Evolutionary conservation across 306 rosid genomes (phyloP).

Genomic region (Cicer yamashitae): DNA sequence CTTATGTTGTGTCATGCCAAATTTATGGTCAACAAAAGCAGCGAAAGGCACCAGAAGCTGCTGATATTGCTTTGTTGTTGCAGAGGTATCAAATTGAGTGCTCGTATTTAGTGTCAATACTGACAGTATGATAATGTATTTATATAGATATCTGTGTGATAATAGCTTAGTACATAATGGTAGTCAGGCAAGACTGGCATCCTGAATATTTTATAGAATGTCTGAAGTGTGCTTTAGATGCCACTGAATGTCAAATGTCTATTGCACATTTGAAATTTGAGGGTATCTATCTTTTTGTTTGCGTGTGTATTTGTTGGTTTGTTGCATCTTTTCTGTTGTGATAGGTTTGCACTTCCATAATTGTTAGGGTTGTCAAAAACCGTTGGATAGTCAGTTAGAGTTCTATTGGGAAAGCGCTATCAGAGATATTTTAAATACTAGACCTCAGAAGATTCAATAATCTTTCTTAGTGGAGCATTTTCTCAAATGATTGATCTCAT

Average conservation of each 20-base stretch:
- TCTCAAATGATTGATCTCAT: neutral
- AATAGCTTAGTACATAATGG: conserved; percentile 7
- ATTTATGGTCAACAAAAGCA: conserved; percentile 98
- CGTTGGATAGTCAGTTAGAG: neutral
- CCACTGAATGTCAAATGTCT: neutral
- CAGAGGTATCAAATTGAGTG: conserved; percentile 66
- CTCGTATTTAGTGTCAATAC: neutral
- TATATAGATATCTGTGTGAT: conserved; percentile 11
- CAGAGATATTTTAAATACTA: neutral
- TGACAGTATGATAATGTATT: neutral
- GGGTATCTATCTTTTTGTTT: conserved; percentile 17
- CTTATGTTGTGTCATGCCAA: conserved; percentile 99
- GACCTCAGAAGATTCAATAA: conserved; percentile 6
- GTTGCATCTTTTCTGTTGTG: neutral
- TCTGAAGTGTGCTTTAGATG: conserved; percentile 15
- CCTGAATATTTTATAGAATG: conserved; percentile 27
- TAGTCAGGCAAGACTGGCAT: neutral
- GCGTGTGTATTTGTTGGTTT: conserved; percentile 4
- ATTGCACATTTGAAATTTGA: conserved; percentile 11
- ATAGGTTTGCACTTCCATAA: conserved; percentile 6
- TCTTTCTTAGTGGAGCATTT: neutral
- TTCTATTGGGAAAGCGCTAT: conserved; percentile 10
- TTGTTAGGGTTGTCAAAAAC: neutral
- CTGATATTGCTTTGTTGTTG: conserved; percentile 89
- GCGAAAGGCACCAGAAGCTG: conserved; percentile 74